These are phyloP conservation scores for Chrysoporthe austroafricana DNA, from an alignment of 2,329 filamentous ascomycete species.

Conservation along the genomic window DNA sequence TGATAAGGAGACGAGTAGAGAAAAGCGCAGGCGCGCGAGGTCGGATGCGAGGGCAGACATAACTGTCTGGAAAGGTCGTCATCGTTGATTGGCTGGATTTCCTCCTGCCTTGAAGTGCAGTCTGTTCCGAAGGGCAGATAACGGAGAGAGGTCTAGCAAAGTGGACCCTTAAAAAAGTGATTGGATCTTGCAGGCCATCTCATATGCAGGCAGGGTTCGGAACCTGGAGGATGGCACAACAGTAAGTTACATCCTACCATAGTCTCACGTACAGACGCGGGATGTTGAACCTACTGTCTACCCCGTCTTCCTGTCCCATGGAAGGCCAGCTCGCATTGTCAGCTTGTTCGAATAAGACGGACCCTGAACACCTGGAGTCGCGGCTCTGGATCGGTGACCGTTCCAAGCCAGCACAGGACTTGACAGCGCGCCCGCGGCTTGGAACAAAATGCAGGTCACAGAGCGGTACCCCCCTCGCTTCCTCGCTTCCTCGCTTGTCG, in stretches of 20 bases:
- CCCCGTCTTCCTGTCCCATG: not conserved
- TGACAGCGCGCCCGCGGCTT: not conserved
- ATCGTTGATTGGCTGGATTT: slow-evolving; percentile 13
- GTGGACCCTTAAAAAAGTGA: slow-evolving; percentile 11
- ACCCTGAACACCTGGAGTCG: not conserved
- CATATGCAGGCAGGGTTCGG: not conserved
- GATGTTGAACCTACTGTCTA: not conserved
- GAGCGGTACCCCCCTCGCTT: not conserved
- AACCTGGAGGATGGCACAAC: not conserved
- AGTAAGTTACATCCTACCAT: not conserved
- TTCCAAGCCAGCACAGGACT: not conserved
- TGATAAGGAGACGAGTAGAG: not conserved
- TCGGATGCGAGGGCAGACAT: not conserved
- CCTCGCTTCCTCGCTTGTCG: not conserved
- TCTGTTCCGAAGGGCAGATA: slow-evolving; percentile 20
- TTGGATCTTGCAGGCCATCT: slow-evolving; percentile 11
- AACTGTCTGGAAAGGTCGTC: not conserved
- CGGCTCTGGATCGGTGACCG: not conserved
- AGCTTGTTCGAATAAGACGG: not conserved
- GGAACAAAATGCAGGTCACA: not conserved
- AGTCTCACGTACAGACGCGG: not conserved
- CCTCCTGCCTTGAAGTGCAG: slow-evolving; percentile 25
- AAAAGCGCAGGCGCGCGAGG: not conserved
- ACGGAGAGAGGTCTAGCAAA: not conserved
- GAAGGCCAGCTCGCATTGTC: not conserved